phyloP scores from a whole-genome alignment of 2,329 filamentous ascomycete species.

The Rugonectria rugulosa region DNA sequence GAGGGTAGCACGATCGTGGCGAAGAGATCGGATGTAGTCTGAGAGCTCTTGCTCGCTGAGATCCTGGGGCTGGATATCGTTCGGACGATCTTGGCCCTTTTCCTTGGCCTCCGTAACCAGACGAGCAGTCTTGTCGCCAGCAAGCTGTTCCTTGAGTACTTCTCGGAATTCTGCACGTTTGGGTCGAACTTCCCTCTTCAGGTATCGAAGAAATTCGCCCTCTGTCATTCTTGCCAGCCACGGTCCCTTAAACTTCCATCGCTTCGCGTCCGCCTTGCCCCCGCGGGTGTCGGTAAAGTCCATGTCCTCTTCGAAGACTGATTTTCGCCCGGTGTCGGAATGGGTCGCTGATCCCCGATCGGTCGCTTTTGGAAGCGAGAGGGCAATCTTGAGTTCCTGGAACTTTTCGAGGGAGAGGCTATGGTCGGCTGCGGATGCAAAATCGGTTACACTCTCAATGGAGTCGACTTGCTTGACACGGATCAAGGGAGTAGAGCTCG shows the following conservation, averaged over 20 bases:
- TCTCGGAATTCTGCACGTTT: slow-evolving; percentile 62
- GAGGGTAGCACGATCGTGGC: slow-evolving; percentile 58
- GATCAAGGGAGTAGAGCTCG: slow-evolving; percentile 76
- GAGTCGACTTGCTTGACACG: slow-evolving; percentile 83
- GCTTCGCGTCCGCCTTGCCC: slow-evolving; percentile 51
- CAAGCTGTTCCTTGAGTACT: slow-evolving; percentile 59
- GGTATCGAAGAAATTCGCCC: slow-evolving; percentile 65
- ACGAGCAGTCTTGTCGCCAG: slow-evolving; percentile 52
- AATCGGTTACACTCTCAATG: slow-evolving; percentile 88
- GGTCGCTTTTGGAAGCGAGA: slow-evolving; percentile 60
- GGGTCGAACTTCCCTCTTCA: slow-evolving; percentile 61
- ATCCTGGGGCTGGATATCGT: slow-evolving; percentile 40
- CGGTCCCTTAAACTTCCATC: slow-evolving; percentile 73
- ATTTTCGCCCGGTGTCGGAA: slow-evolving; percentile 47
- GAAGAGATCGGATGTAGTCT: slow-evolving; percentile 60
- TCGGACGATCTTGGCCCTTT: slow-evolving; percentile 42
- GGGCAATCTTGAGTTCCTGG: slow-evolving; percentile 78
- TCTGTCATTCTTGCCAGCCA: slow-evolving; percentile 71
- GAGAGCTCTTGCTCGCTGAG: slow-evolving; percentile 61
- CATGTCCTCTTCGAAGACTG: slow-evolving; percentile 66
- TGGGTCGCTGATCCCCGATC: slow-evolving; percentile 28
- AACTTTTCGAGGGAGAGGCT: slow-evolving; percentile 83
- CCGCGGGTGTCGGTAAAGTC: slow-evolving; percentile 58
- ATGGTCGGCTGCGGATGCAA: slow-evolving; percentile 82
- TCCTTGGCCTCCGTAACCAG: slow-evolving; percentile 50